Percentiles rank a stretch among this genome's conserved stretches.
phyloP scores from a whole-genome alignment of 2,329 filamentous ascomycete genomes.

The Stenocarpella maydis region DNA sequence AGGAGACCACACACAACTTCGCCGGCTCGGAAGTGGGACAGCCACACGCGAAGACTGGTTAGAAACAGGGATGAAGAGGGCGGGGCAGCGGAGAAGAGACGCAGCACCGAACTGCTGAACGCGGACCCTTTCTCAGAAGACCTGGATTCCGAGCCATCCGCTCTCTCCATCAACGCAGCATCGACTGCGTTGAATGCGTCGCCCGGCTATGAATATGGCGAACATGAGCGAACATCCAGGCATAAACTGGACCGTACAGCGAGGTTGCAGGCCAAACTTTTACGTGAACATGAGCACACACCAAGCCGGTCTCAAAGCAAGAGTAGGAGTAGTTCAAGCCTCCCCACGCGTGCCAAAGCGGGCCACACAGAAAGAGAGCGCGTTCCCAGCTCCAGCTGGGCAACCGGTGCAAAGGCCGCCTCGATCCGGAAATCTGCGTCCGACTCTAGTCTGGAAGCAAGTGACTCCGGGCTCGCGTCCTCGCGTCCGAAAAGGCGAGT shows the following conservation, averaged over 20 bases:
- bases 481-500: constrained; percentile 27
- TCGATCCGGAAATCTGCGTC: constrained; percentile 31
- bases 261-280: constrained; percentile 10
- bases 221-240: constrained; percentile 25
- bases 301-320: constrained; percentile 36
- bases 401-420: constrained; percentile 23
- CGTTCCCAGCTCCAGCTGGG: constrained; percentile 19
- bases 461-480: constrained; percentile 25
- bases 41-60: constrained; percentile 61
- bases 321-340: constrained; percentile 40
- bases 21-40: constrained; percentile 60
- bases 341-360: constrained; percentile 36
- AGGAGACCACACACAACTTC: constrained; percentile 41
- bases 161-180: constrained; percentile 63
- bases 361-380: constrained; percentile 27
- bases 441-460: constrained; percentile 31
- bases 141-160: constrained; percentile 50
- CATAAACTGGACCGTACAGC: constrained; percentile 18
- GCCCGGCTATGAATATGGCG: constrained; percentile 39
- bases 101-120: constrained; percentile 41
- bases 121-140: constrained; percentile 51
- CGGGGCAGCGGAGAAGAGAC: constrained; percentile 41
- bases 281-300: constrained; percentile 31
- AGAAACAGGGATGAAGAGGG: constrained; percentile 47
- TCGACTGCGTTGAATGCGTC: constrained; percentile 60